These are phyloP conservation scores for Aphanomyces invadans DNA, from an alignment of 352 stramenopile species.

Conservation along the genomic window DNA sequence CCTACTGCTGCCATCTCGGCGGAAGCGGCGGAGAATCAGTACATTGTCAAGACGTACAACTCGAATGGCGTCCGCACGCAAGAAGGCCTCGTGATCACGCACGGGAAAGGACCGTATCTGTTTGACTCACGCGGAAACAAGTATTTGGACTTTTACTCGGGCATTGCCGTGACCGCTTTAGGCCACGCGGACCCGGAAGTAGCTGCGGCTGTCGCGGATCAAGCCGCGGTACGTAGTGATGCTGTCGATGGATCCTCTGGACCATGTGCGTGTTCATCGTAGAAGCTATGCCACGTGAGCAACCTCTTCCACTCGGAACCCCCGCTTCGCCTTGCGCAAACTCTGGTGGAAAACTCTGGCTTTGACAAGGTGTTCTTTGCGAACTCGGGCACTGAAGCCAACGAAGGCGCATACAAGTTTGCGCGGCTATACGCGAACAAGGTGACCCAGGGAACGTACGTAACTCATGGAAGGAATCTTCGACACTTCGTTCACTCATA, in stretches of 20 bases:
- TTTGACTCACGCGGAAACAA: conserved; percentile 83
- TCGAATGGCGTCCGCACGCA: conserved; percentile 58
- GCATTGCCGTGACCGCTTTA: conserved; percentile 84
- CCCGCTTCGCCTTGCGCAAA: conserved; percentile 90
- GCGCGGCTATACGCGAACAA: conserved; percentile 67
- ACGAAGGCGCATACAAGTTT: conserved; percentile 85
- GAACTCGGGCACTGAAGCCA: conserved; percentile 92
- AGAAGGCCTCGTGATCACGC: conserved; percentile 60
- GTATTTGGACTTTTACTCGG: conserved; percentile 91
- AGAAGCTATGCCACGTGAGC: conserved; percentile 90
- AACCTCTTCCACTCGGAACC: conserved; percentile 97
- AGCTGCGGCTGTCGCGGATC: conserved; percentile 56
- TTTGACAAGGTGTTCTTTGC: conserved; percentile 98
- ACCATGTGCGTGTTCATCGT: too few species aligned
- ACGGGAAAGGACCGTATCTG: conserved; percentile 88
- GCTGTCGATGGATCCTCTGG: conserved; percentile 30
- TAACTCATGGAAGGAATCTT: conserved; percentile 7
- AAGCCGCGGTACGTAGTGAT: conserved; percentile 35
- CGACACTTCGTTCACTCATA: neutral
- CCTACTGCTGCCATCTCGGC: conserved; percentile 9
- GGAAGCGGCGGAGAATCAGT: conserved; percentile 68
- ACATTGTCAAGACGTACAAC: conserved; percentile 80
- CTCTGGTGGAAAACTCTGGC: conserved; percentile 92
- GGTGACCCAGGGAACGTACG: conserved; percentile 57
- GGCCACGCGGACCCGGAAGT: conserved; percentile 88